A percentile compares a stretch with the other conserved stretches of the same genome.
These are phyloP conservation scores for Hypoxylon sp. DNA, from an alignment of 2,329 filamentous ascomycete genomes.

Conservation along the genomic window DNA sequence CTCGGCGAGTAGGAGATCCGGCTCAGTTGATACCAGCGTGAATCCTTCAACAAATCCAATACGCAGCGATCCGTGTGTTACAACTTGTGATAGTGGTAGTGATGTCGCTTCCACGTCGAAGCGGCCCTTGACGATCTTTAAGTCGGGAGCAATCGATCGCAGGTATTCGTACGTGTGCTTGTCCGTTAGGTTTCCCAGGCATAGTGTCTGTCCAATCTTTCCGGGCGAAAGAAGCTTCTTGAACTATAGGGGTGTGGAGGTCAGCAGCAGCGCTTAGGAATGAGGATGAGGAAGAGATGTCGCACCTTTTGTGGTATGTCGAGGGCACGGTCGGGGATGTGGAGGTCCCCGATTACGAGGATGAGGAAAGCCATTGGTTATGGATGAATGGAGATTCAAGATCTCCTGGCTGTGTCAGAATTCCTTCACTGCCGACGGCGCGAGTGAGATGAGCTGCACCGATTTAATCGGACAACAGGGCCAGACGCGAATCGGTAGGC, in stretches of 20 bases:
- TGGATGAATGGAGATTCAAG: constrained; percentile 8
- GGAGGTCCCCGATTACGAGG: constrained; percentile 91
- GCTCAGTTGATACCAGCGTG: constrained; percentile 76
- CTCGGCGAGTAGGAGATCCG: constrained; percentile 76
- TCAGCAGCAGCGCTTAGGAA: constrained; percentile 21
- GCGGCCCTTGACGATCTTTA: constrained; percentile 78
- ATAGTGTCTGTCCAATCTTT: constrained; percentile 86
- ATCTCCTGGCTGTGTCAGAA: neutral
- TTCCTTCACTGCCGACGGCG: neutral
- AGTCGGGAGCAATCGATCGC: constrained; percentile 78
- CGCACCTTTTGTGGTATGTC: constrained; percentile 90
- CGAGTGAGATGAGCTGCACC: neutral
- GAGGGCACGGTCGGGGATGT: constrained; percentile 92
- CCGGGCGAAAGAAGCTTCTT: constrained; percentile 87
- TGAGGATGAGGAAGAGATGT: constrained; percentile 23
- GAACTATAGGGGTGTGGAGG: constrained; percentile 68
- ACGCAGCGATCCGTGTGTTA: constrained; percentile 75
- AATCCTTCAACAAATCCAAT: constrained; percentile 79
- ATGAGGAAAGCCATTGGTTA: constrained; percentile 87
- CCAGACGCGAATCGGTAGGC: constrained; percentile 6
- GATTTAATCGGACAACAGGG: constrained; percentile 21
- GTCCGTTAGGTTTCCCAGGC: constrained; percentile 85
- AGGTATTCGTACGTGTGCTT: constrained; percentile 86
- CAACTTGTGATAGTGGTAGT: constrained; percentile 75
- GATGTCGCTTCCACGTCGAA: constrained; percentile 77